Conservation (phyloP, 1,284 basidiomycete genomes). For the Trichosporon ovoides region DNA sequence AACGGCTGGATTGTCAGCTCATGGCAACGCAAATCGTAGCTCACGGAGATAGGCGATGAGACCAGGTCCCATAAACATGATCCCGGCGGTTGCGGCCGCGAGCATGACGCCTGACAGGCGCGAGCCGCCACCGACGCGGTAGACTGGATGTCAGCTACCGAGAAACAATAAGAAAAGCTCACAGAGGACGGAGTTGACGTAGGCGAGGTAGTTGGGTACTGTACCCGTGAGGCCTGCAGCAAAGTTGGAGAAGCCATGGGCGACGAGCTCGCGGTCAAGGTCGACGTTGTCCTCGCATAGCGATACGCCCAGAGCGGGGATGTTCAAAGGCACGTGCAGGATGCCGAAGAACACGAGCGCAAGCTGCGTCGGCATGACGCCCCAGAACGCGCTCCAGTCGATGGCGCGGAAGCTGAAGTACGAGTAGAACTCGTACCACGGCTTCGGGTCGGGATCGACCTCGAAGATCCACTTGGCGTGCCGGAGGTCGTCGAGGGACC, state of each 20-base stretch:
- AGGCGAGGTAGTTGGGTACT: constrained; percentile 55
- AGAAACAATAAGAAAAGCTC: constrained; percentile 32
- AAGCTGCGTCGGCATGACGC: constrained; percentile 60
- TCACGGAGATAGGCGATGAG: constrained; percentile 80
- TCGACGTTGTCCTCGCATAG: constrained; percentile 82
- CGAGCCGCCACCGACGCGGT: constrained; percentile 86
- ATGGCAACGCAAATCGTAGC: constrained; percentile 42
- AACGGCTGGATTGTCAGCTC: constrained; percentile 57
- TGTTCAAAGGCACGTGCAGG: constrained; percentile 86
- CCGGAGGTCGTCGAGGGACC: constrained; percentile 64
- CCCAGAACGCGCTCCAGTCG: constrained; percentile 62
- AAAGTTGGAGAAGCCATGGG: constrained; percentile 87
- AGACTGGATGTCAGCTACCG: constrained; percentile 56
- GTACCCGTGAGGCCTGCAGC: constrained; percentile 73
- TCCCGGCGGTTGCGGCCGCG: constrained; percentile 63
- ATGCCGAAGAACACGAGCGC: constrained; percentile 55
- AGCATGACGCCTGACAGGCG: constrained; percentile 81
- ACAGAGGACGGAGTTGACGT: constrained; percentile 84
- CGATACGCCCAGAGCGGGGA: constrained; percentile 89
- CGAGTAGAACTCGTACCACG: constrained; percentile 78
- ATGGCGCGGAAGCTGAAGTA: constrained; percentile 64
- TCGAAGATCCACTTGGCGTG: constrained; percentile 84
- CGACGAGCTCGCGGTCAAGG: constrained; percentile 87
- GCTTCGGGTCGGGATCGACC: constrained; percentile 58
- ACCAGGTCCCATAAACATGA: constrained; percentile 67